Evolutionary conservation across 352 stramenopile genomes (phyloP).

Genomic region (Phytophthora hybrid): DNA sequence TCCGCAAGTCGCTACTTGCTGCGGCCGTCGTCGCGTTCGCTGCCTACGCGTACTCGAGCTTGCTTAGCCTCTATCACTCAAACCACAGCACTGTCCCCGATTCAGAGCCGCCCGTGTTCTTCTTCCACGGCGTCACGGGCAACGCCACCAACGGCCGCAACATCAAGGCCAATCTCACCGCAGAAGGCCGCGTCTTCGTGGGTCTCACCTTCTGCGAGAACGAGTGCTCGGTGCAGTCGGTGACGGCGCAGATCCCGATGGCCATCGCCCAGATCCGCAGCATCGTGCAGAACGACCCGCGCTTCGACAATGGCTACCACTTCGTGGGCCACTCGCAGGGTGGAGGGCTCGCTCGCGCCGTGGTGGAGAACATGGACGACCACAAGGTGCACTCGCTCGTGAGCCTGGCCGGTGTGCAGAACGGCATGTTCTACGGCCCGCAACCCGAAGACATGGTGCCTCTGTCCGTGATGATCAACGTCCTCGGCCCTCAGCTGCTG

Average conservation of each 20-base stretch:
- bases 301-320: constrained; percentile 53
- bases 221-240: constrained; percentile 42
- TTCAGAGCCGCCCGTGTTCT: constrained; percentile 48
- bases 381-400: constrained; percentile 57
- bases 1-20: not conserved
- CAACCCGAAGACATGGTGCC: constrained; percentile 44
- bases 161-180: constrained; percentile 45
- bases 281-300: constrained; percentile 41
- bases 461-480: constrained; percentile 45
- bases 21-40: not conserved
- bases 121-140: constrained; percentile 57
- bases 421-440: constrained; percentile 63
- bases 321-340: constrained; percentile 63
- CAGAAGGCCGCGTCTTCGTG: constrained; percentile 43
- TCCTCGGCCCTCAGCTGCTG: constrained; percentile 38
- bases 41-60: not conserved
- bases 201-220: constrained; percentile 50
- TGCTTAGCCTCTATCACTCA: not conserved
- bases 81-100: not conserved
- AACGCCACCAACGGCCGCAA: constrained; percentile 38
- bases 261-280: constrained; percentile 57
- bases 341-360: constrained; percentile 46
- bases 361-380: constrained; percentile 67
- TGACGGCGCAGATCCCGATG: constrained; percentile 51
- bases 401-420: constrained; percentile 56